Percentiles rank a stretch among this genome's conserved stretches.
phyloP scores from a whole-genome alignment of 352 stramenopile genomes.

The Phytophthora lateralis region DNA sequence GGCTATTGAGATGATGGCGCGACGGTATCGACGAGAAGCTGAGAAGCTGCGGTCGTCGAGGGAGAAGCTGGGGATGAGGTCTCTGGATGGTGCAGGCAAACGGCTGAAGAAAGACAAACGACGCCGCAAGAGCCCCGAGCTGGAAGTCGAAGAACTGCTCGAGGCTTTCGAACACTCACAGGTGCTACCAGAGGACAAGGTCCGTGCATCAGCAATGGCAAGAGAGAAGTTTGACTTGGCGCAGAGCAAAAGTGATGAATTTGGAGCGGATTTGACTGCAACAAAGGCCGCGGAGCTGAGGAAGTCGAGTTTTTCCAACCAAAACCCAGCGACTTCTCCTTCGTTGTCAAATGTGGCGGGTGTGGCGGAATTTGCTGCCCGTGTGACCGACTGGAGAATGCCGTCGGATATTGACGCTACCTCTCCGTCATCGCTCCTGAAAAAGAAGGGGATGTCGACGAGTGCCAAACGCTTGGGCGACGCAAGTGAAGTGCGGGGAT shows the following conservation, averaged over 20 bases:
- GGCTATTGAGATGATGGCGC: constrained; percentile 41
- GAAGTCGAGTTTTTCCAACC: constrained; percentile 8
- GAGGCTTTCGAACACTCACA: constrained; percentile 1
- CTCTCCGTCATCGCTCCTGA: neutral
- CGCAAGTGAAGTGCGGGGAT: constrained; percentile 12
- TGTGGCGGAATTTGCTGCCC: constrained; percentile 26
- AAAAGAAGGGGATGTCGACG: constrained; percentile 1
- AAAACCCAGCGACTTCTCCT: constrained; percentile 2
- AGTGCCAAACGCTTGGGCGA: constrained; percentile 2
- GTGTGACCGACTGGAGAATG: constrained; percentile 29
- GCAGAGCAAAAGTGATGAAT: neutral
- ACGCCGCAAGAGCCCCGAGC: constrained; percentile 11
- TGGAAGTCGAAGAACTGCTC: constrained; percentile 20
- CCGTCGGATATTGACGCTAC: neutral
- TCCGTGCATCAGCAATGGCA: neutral
- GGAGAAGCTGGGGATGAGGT: constrained; percentile 9
- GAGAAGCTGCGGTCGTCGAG: constrained; percentile 36
- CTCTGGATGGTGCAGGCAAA: constrained; percentile 7
- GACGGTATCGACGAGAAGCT: constrained; percentile 39
- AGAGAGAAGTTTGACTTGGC: neutral
- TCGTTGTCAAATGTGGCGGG: constrained; percentile 11
- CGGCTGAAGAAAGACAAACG: constrained; percentile 14
- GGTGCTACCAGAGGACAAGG: constrained; percentile 2
- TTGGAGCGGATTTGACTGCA: neutral
- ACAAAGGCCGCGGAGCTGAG: constrained; percentile 23